Base-by-base conservation (phyloP, 805 yeast genomes). In the Suhomyces faveliae region DNA sequence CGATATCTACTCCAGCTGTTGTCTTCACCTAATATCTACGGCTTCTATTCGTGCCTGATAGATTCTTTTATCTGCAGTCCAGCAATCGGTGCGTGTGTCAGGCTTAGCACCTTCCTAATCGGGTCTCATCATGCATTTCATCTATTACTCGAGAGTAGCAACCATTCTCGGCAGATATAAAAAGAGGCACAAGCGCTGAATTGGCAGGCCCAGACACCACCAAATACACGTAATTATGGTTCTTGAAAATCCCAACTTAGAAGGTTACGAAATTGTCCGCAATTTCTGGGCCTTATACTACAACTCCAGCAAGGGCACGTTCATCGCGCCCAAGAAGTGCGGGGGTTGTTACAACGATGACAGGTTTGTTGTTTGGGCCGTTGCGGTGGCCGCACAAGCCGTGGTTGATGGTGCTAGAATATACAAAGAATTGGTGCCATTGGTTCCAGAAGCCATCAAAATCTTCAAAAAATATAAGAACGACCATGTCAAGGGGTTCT, bases 321-420 rank as follows among this genome's bases (percentile, higher is more conserved):
- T 71, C 50, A 61, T 70, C 46, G 77, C 79, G 5, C 70, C 67
- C 15, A 60, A 64, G 39, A 68, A 55, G 47, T 54, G 61, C 20
- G 70, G 64, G 44, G 82, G 83, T 12, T 68, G 74, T 50, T 71
- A 71, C 58, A 73, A 76, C 45, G 74, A 78, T 35, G 79, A 80
- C 40, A 73, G 72, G 42, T 81, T 80, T 60, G 81, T 80, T 27
- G 78, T 83, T n/a, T 84, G 89, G 88, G 81, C 87, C 0, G 79
- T 81, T 6, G 74, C 87, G 0, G 83, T 84, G 22, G 84, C 81
- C 1, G 76, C 77, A 0, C 90, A 84, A 60, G 83, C 89, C 0
- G 70, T 84, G 44, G 82, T 82, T 1, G 90, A 84, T 57, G 87
- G 84, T 6, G 81, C 84, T 1, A 69, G 76, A 37, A 64, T 73